A percentile compares a stretch with the other conserved stretches of the same genome.
These are phyloP conservation scores for Pseudoperonospora humuli DNA, from an alignment of 352 stramenopile species.

Conservation along the genomic window DNA sequence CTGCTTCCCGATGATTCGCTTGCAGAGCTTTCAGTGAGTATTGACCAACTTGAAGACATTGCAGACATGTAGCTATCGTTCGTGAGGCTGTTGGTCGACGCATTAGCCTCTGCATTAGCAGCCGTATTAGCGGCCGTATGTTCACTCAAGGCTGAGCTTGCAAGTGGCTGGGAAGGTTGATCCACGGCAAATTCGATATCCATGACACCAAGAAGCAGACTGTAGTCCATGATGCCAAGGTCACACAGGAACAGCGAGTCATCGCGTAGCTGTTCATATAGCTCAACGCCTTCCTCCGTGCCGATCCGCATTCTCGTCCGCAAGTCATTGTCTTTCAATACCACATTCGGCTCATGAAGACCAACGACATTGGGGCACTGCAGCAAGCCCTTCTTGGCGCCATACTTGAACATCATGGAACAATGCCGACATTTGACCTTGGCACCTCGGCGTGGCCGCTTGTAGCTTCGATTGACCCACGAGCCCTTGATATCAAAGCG, in stretches of 20 bases:
- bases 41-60: conserved; percentile 21
- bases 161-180: conserved; percentile 27
- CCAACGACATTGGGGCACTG: conserved; percentile 76
- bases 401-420: conserved; percentile 81
- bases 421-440: conserved; percentile 84
- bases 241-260: conserved; percentile 73
- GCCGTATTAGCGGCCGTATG: conserved; percentile 15
- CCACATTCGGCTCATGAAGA: conserved; percentile 75
- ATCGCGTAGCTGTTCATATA: conserved; percentile 60
- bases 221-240: conserved; percentile 89
- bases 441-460: conserved; percentile 53
- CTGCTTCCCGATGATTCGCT: conserved; percentile 14
- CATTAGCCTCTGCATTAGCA: conserved; percentile 7
- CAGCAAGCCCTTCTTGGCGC: conserved; percentile 51
- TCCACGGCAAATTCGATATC: conserved; percentile 81
- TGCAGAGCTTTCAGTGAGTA: conserved; percentile 11
- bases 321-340: conserved; percentile 85
- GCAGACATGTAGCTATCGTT: conserved; percentile 42
- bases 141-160: conserved; percentile 21
- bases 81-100: conserved; percentile 9
- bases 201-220: conserved; percentile 77
- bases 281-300: conserved; percentile 32
- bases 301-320: conserved; percentile 76
- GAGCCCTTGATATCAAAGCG: conserved; percentile 88
- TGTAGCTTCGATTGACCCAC: conserved; percentile 87